Evolutionary conservation across 805 yeast genomes (phyloP).

Genomic region (Nakazawaea siamensis): DNA sequence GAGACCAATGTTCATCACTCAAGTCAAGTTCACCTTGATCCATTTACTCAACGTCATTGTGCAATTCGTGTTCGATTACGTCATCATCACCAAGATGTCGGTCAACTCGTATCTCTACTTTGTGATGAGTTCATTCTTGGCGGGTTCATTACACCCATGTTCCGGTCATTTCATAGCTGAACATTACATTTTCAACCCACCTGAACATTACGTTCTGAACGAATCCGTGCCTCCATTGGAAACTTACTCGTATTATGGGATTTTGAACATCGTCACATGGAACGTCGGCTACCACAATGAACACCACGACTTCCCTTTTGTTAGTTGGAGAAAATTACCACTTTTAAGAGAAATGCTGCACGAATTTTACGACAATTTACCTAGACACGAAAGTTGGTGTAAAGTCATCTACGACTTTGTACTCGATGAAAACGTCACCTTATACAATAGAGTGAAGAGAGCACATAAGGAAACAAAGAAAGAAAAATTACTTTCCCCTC

Average conservation of each 20-base stretch:
- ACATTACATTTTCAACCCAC: constrained; percentile 69
- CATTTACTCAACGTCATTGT: constrained; percentile 61
- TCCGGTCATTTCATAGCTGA: constrained; percentile 97
- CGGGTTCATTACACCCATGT: constrained; percentile 89
- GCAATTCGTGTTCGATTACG: constrained; percentile 51
- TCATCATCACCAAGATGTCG: constrained; percentile 58
- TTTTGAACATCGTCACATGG: constrained; percentile 73
- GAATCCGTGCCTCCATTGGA: constrained; percentile 54
- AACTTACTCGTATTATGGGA: constrained; percentile 85
- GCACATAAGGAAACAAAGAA: constrained; percentile 23
- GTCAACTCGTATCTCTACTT: constrained; percentile 57
- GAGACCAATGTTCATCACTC: constrained; percentile 81
- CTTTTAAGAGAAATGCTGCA: constrained; percentile 55
- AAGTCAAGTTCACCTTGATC: constrained; percentile 62
- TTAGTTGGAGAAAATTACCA: constrained; percentile 82
- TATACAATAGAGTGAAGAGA: constrained; percentile 81
- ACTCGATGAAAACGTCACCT: constrained; percentile 53
- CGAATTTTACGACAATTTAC: constrained; percentile 79
- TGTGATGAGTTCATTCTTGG: constrained; percentile 69
- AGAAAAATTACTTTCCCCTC: too few relatives aligned
- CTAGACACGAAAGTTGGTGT: constrained; percentile 71
- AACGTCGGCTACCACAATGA: constrained; percentile 93
- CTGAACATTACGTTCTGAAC: constrained; percentile 20
- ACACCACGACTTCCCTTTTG: constrained; percentile 91
- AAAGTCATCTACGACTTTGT: constrained; percentile 69